Evolutionary conservation across 345 rosid genomes (phyloP).

Genomic region (Linum lewisii): DNA sequence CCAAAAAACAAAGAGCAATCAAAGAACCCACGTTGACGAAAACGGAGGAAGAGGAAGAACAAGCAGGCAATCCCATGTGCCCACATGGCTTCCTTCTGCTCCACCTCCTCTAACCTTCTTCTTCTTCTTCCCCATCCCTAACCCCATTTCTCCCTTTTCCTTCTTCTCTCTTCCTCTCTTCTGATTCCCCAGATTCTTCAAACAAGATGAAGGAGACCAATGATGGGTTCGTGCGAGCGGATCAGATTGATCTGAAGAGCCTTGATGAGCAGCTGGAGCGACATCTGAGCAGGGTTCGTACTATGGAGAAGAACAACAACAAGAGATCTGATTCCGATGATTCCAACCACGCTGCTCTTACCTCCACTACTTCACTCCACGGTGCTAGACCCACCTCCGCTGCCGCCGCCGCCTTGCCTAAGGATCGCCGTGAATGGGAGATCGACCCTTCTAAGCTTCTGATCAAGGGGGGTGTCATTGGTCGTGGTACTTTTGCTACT

Average conservation of each 20-base stretch:
- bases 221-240: slow-evolving; percentile 88
- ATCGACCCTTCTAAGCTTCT: slow-evolving; percentile 84
- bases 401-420: slow-evolving; percentile 12
- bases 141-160: background rate
- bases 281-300: slow-evolving; percentile 60
- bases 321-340: slow-evolving; percentile 34
- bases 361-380: background rate
- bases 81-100: slow-evolving; percentile 1
- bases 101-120: background rate
- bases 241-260: slow-evolving; percentile 94
- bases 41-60: background rate
- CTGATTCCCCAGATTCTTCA: background rate
- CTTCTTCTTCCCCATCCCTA: slow-evolving; percentile 4
- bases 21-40: background rate
- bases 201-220: slow-evolving; percentile 49
- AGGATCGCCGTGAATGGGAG: slow-evolving; percentile 81
- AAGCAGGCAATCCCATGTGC: slow-evolving; percentile 4
- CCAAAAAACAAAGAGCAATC: background rate
- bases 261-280: slow-evolving; percentile 91
- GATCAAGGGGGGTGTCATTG: slow-evolving; percentile 72
- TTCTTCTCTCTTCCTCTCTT: background rate
- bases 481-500: slow-evolving; percentile 95
- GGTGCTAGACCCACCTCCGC: background rate
- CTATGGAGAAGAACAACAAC: slow-evolving; percentile 41
- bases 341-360: background rate